These are phyloP conservation scores for Tuber aestivum DNA, from an alignment of 495 filamentous ascomycete genomes.

Conservation along the genomic window DNA sequence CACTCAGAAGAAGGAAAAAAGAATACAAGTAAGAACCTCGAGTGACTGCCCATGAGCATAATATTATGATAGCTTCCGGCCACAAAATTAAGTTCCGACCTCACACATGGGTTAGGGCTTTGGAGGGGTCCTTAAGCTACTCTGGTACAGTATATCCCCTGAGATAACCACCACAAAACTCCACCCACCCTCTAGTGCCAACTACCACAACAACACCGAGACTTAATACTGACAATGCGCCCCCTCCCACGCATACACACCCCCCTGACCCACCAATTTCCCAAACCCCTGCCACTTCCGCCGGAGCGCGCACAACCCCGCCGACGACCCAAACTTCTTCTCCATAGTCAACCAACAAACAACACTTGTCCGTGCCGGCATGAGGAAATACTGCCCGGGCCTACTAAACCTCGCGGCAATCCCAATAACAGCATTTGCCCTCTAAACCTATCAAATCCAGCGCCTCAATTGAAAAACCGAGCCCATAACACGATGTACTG, in stretches of 20 bases:
- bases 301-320: conserved; percentile 38
- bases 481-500: conserved; percentile 79
- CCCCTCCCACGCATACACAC: conserved; percentile 13
- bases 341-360: conserved; percentile 83
- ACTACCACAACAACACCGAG: not conserved
- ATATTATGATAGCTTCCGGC: too few relatives aligned
- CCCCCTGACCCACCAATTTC: conserved; percentile 21
- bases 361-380: conserved; percentile 59
- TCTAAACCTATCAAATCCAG: conserved; percentile 91
- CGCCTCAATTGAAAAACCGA: conserved; percentile 89
- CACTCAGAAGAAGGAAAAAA: too few relatives aligned
- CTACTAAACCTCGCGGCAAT: conserved; percentile 79
- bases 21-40: too few relatives aligned
- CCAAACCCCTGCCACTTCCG: conserved; percentile 10
- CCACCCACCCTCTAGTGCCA: not conserved
- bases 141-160: not conserved
- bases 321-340: conserved; percentile 64
- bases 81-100: too few relatives aligned
- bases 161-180: not conserved
- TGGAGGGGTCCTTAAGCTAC: too few relatives aligned
- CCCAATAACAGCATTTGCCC: conserved; percentile 78
- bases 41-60: not conserved
- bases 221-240: conserved; percentile 6
- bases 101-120: too few relatives aligned
- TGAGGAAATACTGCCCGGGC: conserved; percentile 70